phyloP scores from a whole-genome alignment of 73 alveolate genomes.

The Symbiodinium pilosum region DNA sequence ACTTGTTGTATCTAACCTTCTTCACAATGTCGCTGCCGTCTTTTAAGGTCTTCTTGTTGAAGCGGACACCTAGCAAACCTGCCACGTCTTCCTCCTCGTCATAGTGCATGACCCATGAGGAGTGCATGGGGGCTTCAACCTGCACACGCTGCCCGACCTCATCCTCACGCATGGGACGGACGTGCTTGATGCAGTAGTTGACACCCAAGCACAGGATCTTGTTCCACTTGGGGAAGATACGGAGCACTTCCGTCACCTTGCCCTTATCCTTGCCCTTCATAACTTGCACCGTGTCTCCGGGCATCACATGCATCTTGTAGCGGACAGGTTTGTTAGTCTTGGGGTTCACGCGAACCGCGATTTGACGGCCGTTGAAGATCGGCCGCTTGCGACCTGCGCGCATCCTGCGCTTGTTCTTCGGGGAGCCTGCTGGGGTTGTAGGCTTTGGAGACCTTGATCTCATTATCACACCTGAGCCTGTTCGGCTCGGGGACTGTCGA shows the following conservation, averaged over 20 bases:
- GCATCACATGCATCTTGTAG: constrained; percentile 69
- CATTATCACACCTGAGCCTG: background rate
- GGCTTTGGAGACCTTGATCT: background rate
- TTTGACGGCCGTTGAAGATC: constrained; percentile 32
- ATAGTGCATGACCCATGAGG: constrained; percentile 57
- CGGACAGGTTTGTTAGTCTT: constrained; percentile 50
- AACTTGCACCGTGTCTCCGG: constrained; percentile 60
- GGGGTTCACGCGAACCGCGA: constrained; percentile 64
- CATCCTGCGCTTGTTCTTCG: constrained; percentile 24
- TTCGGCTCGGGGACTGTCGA: too few species aligned
- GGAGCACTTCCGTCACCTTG: constrained; percentile 76
- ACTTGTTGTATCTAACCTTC: constrained; percentile 49
- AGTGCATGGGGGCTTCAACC: background rate
- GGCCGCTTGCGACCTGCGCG: constrained; percentile 60
- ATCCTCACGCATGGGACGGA: constrained; percentile 72
- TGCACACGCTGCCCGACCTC: constrained; percentile 91
- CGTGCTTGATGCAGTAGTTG: constrained; percentile 94
- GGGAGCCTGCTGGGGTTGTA: background rate
- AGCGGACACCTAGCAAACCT: constrained; percentile 57
- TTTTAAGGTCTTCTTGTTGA: constrained; percentile 18
- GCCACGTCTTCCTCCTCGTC: constrained; percentile 56
- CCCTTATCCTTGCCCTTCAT: constrained; percentile 77
- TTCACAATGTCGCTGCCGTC: constrained; percentile 13
- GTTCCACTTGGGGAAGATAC: constrained; percentile 71
- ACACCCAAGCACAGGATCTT: constrained; percentile 82